Conservation (phyloP, 768 basidiomycete species). For the Rhodocollybia butyracea region DNA sequence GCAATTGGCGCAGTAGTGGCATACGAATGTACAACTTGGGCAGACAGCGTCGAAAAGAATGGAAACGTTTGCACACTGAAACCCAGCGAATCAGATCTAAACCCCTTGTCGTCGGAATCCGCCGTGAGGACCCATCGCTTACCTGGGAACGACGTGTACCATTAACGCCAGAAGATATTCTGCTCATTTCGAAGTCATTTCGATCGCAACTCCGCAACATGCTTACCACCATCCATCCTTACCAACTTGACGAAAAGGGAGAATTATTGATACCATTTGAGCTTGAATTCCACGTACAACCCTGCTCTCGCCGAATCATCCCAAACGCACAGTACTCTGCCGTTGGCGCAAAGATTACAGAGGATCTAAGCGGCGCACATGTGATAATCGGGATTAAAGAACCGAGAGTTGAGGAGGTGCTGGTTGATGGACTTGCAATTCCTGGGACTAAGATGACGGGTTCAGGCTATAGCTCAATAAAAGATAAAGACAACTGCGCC, state of each 20-base stretch:
- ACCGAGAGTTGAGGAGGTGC: conserved; percentile 61
- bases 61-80: too few relatives aligned
- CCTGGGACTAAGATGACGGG: conserved; percentile 1
- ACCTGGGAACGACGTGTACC: conserved; percentile 89
- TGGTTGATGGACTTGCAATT: conserved; percentile 37
- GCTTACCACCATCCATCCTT: too few relatives aligned
- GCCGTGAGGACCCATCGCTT: conserved; percentile 74
- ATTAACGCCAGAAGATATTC: conserved; percentile 72
- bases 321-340: conserved; percentile 56
- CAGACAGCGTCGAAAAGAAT: too few relatives aligned
- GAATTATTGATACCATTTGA: too few relatives aligned
- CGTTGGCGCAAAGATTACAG: conserved; percentile 72
- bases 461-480: too few relatives aligned
- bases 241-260: too few relatives aligned
- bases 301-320: conserved; percentile 56
- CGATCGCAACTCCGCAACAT: background rate
- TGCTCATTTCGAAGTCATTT: conserved; percentile 33
- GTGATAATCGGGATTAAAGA: conserved; percentile 91
- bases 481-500: conserved; percentile 17
- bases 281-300: background rate
- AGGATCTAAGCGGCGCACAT: conserved; percentile 59
- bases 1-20: too few relatives aligned
- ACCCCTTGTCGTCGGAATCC: conserved; percentile 42
- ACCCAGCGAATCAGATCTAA: too few relatives aligned
- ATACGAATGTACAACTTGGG: too few relatives aligned